Percentiles rank a stretch among this genome's conserved stretches.
These are phyloP conservation scores for Termitomyces eurrhizus DNA, from an alignment of 768 basidiomycete genomes.

Conservation along the genomic window DNA sequence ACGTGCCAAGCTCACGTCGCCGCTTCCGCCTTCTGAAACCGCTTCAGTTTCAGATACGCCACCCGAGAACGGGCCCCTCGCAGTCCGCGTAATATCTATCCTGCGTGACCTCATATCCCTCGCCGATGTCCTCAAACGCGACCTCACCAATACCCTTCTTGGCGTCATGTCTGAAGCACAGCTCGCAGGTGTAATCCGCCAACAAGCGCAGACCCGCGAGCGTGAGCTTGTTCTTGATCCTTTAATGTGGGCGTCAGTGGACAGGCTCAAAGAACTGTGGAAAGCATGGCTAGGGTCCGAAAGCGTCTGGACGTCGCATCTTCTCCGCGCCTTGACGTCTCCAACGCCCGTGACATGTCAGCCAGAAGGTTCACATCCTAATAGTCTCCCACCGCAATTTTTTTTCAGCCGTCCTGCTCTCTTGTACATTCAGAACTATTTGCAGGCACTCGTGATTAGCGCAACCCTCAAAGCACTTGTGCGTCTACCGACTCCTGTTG, in stretches of 20 bases:
- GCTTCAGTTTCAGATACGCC: neutral
- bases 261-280: conserved; percentile 12
- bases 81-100: conserved; percentile 44
- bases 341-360: conserved; percentile 36
- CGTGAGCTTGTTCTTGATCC: conserved; percentile 44
- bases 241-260: conserved; percentile 39
- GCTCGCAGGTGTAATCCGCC: conserved; percentile 41
- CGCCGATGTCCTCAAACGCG: conserved; percentile 62
- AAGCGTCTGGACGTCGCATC: conserved; percentile 41
- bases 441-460: conserved; percentile 67
- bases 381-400: conserved; percentile 61
- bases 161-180: conserved; percentile 66
- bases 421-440: conserved; percentile 59
- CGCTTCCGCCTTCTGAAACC: conserved; percentile 4
- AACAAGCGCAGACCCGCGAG: conserved; percentile 54
- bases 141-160: conserved; percentile 61
- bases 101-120: conserved; percentile 46
- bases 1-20: conserved; percentile 21
- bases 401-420: conserved; percentile 55
- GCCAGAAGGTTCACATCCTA: conserved; percentile 24
- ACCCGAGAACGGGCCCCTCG: conserved; percentile 28
- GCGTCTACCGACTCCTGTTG: conserved; percentile 25
- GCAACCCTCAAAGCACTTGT: conserved; percentile 58
- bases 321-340: conserved; percentile 41
- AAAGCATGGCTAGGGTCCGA: conserved; percentile 5